Percentiles rank a stretch among this genome's conserved stretches.
Evolutionary conservation across 2,329 filamentous ascomycete species (phyloP).

Genomic region (Elsinoe necatrix): DNA sequence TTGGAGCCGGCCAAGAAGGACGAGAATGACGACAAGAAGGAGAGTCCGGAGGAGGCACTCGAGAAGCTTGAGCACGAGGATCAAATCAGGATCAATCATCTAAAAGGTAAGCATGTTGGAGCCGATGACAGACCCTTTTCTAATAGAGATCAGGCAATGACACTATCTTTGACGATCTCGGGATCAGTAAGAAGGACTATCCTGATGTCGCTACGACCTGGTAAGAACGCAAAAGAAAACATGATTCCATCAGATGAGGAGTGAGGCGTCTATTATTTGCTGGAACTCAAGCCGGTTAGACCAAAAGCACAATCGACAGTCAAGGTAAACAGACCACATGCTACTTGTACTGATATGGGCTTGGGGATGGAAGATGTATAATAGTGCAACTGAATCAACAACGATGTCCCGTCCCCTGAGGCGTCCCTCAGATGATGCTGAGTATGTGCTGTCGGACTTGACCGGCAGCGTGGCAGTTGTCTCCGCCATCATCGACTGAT

Average conservation of each 20-base stretch:
- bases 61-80: conserved; percentile 71
- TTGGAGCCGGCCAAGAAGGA: conserved; percentile 50
- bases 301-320: conserved; percentile 3
- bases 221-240: conserved; percentile 26
- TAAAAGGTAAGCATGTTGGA: conserved; percentile 40
- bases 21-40: conserved; percentile 47
- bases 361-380: not conserved
- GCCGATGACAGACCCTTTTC: conserved; percentile 2
- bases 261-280: not conserved
- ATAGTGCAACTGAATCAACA: not conserved
- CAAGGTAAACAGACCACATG: not conserved
- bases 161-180: conserved; percentile 52
- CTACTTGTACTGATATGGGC: not conserved
- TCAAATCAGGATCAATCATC: conserved; percentile 53
- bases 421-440: too few relatives aligned
- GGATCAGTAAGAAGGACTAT: conserved; percentile 55
- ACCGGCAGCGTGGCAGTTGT: too few relatives aligned
- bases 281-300: not conserved
- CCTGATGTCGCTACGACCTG: conserved; percentile 55
- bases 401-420: too few relatives aligned
- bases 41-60: conserved; percentile 60
- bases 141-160: conserved; percentile 40
- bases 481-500: too few relatives aligned
- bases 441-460: too few relatives aligned
- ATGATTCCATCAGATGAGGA: not conserved